Percentiles rank a stretch among this genome's conserved stretches.
These are phyloP conservation scores for Croton setiger DNA, from an alignment of 441 rosid species.

Conservation along the genomic window DNA sequence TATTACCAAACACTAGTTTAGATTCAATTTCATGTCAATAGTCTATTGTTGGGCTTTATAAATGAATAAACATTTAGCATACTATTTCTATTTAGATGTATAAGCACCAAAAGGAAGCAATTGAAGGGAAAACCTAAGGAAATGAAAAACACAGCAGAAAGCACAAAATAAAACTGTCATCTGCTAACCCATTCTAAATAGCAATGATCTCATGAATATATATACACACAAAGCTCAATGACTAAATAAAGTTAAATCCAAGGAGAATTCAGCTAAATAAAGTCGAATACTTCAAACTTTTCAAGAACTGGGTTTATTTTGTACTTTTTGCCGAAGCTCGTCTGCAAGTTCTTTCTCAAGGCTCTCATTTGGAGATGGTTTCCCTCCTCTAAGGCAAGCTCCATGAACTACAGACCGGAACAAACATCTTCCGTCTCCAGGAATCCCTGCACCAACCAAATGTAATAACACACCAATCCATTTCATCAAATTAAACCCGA, in stretches of 20 bases:
- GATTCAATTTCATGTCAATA: neutral
- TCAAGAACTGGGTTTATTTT: neutral
- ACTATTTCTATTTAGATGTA: neutral
- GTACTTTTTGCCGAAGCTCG: slow-evolving; percentile 60
- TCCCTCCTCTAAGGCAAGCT: slow-evolving; percentile 48
- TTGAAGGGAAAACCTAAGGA: neutral
- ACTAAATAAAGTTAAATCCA: neutral
- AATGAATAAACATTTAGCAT: neutral
- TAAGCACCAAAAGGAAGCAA: neutral
- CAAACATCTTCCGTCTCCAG: slow-evolving; percentile 77
- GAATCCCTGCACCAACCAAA: slow-evolving; percentile 38
- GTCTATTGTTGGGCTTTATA: neutral
- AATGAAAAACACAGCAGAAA: neutral
- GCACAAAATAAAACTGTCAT: neutral
- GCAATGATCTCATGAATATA: neutral
- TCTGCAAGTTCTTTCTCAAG: slow-evolving; percentile 59
- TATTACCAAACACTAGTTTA: neutral
- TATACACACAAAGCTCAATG: neutral
- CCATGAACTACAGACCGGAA: slow-evolving; percentile 70
- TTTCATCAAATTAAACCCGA: neutral
- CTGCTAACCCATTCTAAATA: too few species aligned
- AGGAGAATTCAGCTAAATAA: neutral
- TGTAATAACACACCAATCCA: slow-evolving; percentile 5
- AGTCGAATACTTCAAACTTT: neutral
- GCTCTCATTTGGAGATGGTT: slow-evolving; percentile 53